A percentile compares a stretch with the other conserved stretches of the same genome.
Conservation (phyloP, 768 basidiomycete genomes). For the Mycena capillaripes region DNA sequence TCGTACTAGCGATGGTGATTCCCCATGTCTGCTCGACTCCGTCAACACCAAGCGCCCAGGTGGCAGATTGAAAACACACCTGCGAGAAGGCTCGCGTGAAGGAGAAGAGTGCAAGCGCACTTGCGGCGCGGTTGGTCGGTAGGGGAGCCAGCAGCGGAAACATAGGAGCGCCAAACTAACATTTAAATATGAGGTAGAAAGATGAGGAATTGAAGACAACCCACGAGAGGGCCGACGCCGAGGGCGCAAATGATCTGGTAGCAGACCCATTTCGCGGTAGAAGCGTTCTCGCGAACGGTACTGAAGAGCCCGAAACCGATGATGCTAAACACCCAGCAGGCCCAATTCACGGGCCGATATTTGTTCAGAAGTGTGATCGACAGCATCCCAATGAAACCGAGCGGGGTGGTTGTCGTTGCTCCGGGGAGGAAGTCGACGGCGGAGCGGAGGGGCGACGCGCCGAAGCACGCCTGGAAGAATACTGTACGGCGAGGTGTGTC, state of each 20-base stretch:
- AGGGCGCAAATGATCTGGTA: conserved; percentile 41
- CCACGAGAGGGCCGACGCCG: conserved; percentile 9
- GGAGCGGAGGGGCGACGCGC: conserved; percentile 49
- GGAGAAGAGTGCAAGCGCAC: conserved; percentile 52
- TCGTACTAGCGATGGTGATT: neutral
- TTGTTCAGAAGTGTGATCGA: conserved; percentile 42
- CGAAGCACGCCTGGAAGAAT: conserved; percentile 61
- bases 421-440: conserved; percentile 52
- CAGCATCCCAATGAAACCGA: conserved; percentile 52
- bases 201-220: neutral
- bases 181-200: neutral
- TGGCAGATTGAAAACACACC: neutral
- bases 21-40: neutral
- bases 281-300: conserved; percentile 38
- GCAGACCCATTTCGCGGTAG: conserved; percentile 39
- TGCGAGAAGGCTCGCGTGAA: conserved; percentile 31
- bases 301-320: conserved; percentile 53
- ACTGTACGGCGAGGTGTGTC: conserved; percentile 28
- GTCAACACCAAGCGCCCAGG: neutral
- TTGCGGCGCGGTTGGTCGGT: conserved; percentile 48
- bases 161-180: conserved; percentile 35
- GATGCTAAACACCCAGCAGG: conserved; percentile 54
- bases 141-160: conserved; percentile 58
- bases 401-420: conserved; percentile 51
- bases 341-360: conserved; percentile 50